Evolutionary conservation across 306 rosid species (phyloP).

Genomic region (Nissolia schottii): DNA sequence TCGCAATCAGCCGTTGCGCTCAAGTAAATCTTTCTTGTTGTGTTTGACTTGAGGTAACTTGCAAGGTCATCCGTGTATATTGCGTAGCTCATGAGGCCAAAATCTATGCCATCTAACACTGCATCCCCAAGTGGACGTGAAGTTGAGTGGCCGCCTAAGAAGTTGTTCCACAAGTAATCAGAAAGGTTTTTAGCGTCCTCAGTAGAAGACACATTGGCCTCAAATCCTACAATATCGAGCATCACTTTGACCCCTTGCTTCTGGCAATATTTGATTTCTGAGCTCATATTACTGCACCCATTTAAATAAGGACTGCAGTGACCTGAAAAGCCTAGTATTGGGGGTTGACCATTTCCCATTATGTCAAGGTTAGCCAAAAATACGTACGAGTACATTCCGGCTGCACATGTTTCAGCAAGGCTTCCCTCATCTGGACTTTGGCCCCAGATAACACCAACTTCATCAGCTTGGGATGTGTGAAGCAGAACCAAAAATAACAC

Average conservation of each 20-base stretch:
- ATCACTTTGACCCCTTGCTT: conserved; percentile 35
- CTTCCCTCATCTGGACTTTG: too few relatives aligned
- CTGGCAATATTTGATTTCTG: conserved; percentile 33
- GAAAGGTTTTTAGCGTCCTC: too few relatives aligned
- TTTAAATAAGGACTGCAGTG: too few relatives aligned
- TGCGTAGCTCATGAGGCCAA: too few relatives aligned
- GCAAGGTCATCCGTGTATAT: conserved; percentile 9
- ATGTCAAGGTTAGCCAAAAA: conserved; percentile 24
- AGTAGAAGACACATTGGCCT: conserved; percentile 26
- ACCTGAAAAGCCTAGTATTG: conserved; percentile 28
- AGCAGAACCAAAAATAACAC: background rate
- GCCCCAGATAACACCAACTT: too few relatives aligned
- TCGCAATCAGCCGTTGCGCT: too few relatives aligned
- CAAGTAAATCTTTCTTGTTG: too few relatives aligned
- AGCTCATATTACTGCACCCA: conserved; percentile 14
- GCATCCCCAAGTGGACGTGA: too few relatives aligned
- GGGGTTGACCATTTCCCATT: conserved; percentile 7
- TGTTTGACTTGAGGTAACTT: conserved; percentile 6
- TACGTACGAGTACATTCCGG: conserved; percentile 14
- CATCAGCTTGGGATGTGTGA: too few relatives aligned
- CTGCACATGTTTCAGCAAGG: conserved; percentile 21
- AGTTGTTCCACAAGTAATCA: too few relatives aligned
- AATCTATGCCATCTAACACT: conserved; percentile 47
- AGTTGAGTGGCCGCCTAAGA: too few relatives aligned
- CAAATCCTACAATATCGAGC: conserved; percentile 39